These are phyloP conservation scores for Capsicum baccatum DNA, from an alignment of 257 asterid genomes.

Conservation along the genomic window DNA sequence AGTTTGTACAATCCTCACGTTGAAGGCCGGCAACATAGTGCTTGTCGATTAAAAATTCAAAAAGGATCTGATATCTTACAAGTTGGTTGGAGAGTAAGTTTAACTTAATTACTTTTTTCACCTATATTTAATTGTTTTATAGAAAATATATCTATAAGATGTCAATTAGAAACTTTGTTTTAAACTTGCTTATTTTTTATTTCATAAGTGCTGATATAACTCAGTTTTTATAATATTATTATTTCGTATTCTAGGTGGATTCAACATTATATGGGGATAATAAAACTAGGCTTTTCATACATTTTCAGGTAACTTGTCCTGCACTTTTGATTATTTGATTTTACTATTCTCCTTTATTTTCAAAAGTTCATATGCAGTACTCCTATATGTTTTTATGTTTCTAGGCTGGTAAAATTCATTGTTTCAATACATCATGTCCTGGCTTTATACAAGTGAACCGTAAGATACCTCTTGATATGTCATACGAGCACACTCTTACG, in stretches of 20 bases:
- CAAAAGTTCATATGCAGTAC: too few species aligned
- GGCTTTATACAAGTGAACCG: not conserved
- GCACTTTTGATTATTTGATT: too few species aligned
- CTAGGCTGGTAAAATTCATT: not conserved
- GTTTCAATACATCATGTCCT: constrained; percentile 1
- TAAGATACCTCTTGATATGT: not conserved
- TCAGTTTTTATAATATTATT: too few species aligned
- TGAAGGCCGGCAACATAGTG: constrained; percentile 10
- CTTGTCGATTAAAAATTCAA: not conserved
- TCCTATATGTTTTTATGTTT: too few species aligned
- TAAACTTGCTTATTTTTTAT: too few species aligned
- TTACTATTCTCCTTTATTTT: too few species aligned
- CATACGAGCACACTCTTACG: not conserved
- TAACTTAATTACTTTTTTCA: not conserved
- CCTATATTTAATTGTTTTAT: not conserved
- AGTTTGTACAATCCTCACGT: not conserved
- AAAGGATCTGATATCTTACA: not conserved
- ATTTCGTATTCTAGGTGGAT: not conserved
- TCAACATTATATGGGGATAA: not conserved
- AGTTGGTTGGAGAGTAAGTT: constrained; percentile 24
- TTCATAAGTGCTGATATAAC: too few species aligned
- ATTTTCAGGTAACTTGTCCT: not conserved
- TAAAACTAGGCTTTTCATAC: not conserved
- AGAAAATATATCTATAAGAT: not conserved
- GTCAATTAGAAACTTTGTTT: not conserved